Base-by-base conservation (phyloP, 306 rosid genomes). In the Gleditsia sinensis region DNA sequence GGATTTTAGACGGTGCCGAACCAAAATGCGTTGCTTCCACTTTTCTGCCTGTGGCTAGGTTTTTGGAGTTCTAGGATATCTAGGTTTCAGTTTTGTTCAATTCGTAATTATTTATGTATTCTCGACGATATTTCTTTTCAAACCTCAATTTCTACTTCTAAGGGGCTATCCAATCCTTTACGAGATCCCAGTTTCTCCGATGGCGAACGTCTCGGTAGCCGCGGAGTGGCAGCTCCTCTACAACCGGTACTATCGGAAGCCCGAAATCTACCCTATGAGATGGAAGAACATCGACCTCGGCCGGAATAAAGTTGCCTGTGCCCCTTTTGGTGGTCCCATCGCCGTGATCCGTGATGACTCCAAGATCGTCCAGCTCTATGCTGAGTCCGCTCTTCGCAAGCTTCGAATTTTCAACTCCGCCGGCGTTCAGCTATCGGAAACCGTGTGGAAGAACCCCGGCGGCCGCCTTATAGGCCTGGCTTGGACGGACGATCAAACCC, bases 161-260 rank as follows among this genome's bases (percentile, higher is more conserved):
- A 9, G 23, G 37, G 17, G 16, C 50, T 11, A 66, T 11, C n/a
- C 11, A 34, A 16, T 43, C 71, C 2, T 33, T 33, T 7, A 40
- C 42, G 42, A 30, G 28, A 19, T 17, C 12, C 7, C 65, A 37
- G 45, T 8, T 62, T 70, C n/a, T 8, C 42, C 68, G 19, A 94
- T 94, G 98, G 91, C 97, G 17, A 91, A 85, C 84, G 94, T 91
- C 33, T 94, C 98, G 1, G 98, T 94, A 3, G 97, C 98, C 27
- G 97, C 98, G 69, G 98, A 94, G 79, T 94, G 98, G 98, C 97
- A 89, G 84, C 97, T 91, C 72, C 97, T 94, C 82, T 88, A 87
- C 87, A 92, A 94, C 63, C 92, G 98, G 2, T 94, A 82, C 85
- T 91, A 94, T 82, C 91, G 98, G 0, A 91, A 94, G 75, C 96